Base-by-base conservation (phyloP, 805 yeast species). In the Yamadazyma akitaensis region DNA sequence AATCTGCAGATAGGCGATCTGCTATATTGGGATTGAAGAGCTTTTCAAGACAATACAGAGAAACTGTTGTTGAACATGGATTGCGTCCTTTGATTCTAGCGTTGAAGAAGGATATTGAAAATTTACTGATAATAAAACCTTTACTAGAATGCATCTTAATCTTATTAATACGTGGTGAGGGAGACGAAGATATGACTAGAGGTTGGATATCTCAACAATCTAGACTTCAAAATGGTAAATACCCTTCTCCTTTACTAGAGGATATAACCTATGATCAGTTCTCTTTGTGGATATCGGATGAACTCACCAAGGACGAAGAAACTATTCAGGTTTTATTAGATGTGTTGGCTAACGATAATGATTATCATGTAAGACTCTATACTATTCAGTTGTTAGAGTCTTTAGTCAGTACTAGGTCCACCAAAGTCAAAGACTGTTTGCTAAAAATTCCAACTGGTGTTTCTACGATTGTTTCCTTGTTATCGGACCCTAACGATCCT, bases 221-320 rank as follows among this genome's bases (percentile, higher is more conserved):
- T 17, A 73, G 95, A 51, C 56, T 78, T 18, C 85, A 82, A 58
- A 84, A 84, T 65, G 92, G 92, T 11, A 84, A 84, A 57, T 86
- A 85, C 53, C 88, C 91, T 0, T 82, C 90, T 2, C 94, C 94
- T 2, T 66, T 82, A 16, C 68, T 81, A 24, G 81, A 76, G 42
- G 77, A 78, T 37, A 76, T 75, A 2, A 65, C 71, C 4, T 79
- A 81, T 11, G 98, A 91, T 61, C 96, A 89, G 58, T 87, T 94
- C 53, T 87, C 97, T 0, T 67, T 91, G 46, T 91, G 97, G 96
- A 87, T 94, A 28, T 89, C 98, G 0, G 99, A 94, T 65, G 97
- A 89, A 58, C 71, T 94, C 56, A 85, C 91, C 1, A 91, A 87
- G 49, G 65, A 63, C 41, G 64, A 57, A 14, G 64, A 58, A 24